Conservation (phyloP, 257 asterid genomes). For the Scutellaria minor region DNA sequence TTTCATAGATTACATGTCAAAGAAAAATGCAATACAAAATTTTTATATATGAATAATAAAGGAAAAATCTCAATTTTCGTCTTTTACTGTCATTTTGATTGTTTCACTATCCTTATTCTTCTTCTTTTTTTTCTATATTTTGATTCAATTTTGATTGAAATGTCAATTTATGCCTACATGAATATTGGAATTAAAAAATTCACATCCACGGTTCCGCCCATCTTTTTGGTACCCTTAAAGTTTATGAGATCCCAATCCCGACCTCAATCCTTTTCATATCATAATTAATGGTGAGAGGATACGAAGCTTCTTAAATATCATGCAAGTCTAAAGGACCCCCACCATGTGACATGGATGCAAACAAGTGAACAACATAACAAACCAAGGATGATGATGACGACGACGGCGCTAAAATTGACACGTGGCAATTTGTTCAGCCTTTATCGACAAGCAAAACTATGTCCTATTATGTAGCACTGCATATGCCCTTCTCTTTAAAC, state of each 20-base stretch:
- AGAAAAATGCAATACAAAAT: too few species aligned
- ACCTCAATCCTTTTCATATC: slow-evolving; percentile 24
- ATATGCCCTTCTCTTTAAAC: slow-evolving; percentile 24
- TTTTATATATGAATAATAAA: too few species aligned
- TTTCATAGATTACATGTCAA: too few species aligned
- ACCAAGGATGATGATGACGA: slow-evolving; percentile 42
- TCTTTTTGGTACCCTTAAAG: not conserved
- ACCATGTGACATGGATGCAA: slow-evolving; percentile 46
- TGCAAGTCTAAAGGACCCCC: slow-evolving; percentile 42
- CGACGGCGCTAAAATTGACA: slow-evolving; percentile 39
- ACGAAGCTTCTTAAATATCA: slow-evolving; percentile 25
- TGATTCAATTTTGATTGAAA: too few species aligned
- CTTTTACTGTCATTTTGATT: too few species aligned
- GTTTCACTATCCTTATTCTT: too few species aligned
- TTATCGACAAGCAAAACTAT: slow-evolving; percentile 31
- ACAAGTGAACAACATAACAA: slow-evolving; percentile 27
- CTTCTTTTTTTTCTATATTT: too few species aligned
- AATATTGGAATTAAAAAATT: too few species aligned
- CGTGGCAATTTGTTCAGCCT: slow-evolving; percentile 26
- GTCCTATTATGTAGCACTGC: slow-evolving; percentile 37
- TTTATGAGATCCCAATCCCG: slow-evolving; percentile 1
- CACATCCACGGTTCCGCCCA: too few species aligned
- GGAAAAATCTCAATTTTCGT: too few species aligned
- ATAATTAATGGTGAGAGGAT: slow-evolving; percentile 33
- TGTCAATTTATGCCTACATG: too few species aligned